Evolutionary conservation across 352 stramenopile species (phyloP), one percentile per base, ranked within the genome.

Genomic region (Phytopythium ostracodes): DNA sequence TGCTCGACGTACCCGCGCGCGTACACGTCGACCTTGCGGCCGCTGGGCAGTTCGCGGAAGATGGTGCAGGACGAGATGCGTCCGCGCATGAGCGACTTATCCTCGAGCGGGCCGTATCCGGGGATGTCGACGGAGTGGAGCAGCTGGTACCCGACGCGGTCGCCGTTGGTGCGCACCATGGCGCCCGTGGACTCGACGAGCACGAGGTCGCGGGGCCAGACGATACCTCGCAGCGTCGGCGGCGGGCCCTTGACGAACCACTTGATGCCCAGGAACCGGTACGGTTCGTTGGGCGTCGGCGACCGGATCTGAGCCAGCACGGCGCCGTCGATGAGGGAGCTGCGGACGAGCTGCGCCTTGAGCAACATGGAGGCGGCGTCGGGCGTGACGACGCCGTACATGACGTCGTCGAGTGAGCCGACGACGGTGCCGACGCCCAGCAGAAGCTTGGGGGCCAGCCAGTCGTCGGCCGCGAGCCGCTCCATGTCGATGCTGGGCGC

Each of bases 331-430:
- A 79, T 61, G 1, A 86, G 44, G 0, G 67, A 61, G 27, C 67
- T 75, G 20, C 66, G 71, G 31, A 77, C 60, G 29, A 74, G 66
- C 31, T 66, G 68, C 2, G 77, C 66, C 38, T 84, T 76, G 50
- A 81, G 67, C 43, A 81, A 44, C 64, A 83, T 79, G 8, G 67
- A 60, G 18, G 62, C 43, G 33, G 62, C 54, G 46, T 82, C 72
- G 29, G 70, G 68, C 11, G 78, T 76, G 17, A 76, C 43, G 31
- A 81, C 56, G 17, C 81, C 78, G 60, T 81, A 85, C 70, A 88
- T 77, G 59, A 83, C 74, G 63, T 91, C 79, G 63, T 87, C 78
- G 11, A 90, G 71, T 42, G 76, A 75, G 3, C 78, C 78, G 36
- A 72, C 53, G 35, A 88, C 65, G 50, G 75, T 65, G 25, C 76